A percentile compares a stretch with the other conserved stretches of the same genome.
Evolutionary conservation across 108 stramenopile genomes (phyloP).

Genomic region (Cyclotella cryptica): DNA sequence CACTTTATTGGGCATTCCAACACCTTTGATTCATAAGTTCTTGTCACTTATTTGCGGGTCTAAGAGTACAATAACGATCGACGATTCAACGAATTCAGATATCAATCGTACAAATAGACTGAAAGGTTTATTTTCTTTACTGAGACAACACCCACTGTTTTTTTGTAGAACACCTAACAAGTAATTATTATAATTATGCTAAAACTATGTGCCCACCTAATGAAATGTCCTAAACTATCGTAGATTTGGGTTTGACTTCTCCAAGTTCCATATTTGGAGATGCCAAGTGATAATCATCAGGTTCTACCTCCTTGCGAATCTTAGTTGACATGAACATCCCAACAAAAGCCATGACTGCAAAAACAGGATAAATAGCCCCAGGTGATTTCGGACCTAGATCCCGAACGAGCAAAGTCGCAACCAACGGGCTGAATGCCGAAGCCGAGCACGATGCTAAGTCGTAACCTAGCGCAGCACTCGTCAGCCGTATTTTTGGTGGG

Average conservation of each 20-base stretch:
- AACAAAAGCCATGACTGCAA: slow-evolving; percentile 32
- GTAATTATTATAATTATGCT: neutral
- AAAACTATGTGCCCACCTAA: neutral
- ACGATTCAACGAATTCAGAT: neutral
- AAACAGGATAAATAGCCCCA: slow-evolving; percentile 61
- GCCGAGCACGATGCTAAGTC: slow-evolving; percentile 68
- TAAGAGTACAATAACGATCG: neutral
- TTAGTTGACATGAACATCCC: slow-evolving; percentile 40
- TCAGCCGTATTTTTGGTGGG: slow-evolving; percentile 58
- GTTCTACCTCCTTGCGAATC: slow-evolving; percentile 15
- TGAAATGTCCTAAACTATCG: slow-evolving; percentile 10
- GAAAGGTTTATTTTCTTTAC: neutral
- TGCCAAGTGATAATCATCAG: slow-evolving; percentile 9
- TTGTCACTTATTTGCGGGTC: neutral
- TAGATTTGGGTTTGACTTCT: too few species aligned
- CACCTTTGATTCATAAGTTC: slow-evolving; percentile 11
- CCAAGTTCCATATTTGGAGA: slow-evolving; percentile 5
- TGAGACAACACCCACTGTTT: neutral
- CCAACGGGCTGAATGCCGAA: slow-evolving; percentile 64
- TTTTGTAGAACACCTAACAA: neutral
- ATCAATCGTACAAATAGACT: neutral
- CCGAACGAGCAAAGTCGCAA: slow-evolving; percentile 66
- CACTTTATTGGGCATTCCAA: slow-evolving; percentile 24
- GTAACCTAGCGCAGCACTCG: slow-evolving; percentile 68
- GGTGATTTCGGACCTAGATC: slow-evolving; percentile 52